phyloP scores from a whole-genome alignment of 768 basidiomycete species.

The Amyloporia xantha region DNA sequence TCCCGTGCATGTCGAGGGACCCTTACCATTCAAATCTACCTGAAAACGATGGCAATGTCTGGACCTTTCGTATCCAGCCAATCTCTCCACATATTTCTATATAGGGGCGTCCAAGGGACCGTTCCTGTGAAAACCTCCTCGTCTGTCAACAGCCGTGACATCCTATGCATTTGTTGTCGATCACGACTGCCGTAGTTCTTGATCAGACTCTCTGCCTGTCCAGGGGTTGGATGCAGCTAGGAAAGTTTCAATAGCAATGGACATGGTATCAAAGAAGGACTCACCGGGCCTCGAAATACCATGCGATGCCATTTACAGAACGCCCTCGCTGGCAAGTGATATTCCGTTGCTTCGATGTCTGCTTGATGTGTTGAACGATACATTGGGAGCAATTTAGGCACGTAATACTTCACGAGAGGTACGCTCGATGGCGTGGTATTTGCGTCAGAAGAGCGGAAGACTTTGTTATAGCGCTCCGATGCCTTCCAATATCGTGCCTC shows the following conservation, averaged over 20 bases:
- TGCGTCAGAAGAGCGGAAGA: conserved; percentile 12
- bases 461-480: conserved; percentile 3
- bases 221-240: conserved; percentile 31
- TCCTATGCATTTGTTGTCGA: conserved; percentile 34
- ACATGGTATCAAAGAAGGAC: conserved; percentile 7
- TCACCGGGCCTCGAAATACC: conserved; percentile 35
- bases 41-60: conserved; percentile 30
- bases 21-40: conserved; percentile 9
- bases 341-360: conserved; percentile 18
- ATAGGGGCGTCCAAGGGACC: conserved; percentile 20
- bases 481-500: conserved; percentile 16
- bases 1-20: too few species aligned
- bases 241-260: background rate
- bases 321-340: conserved; percentile 26
- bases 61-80: conserved; percentile 33
- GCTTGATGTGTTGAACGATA: conserved; percentile 25
- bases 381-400: conserved; percentile 27
- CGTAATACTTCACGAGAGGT: conserved; percentile 17
- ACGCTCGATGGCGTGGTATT: conserved; percentile 3
- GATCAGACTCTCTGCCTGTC: conserved; percentile 28
- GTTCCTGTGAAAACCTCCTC: conserved; percentile 27
- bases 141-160: conserved; percentile 33
- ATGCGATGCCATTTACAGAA: conserved; percentile 44
- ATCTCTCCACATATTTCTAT: conserved; percentile 30
- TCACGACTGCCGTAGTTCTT: conserved; percentile 33